Evolutionary conservation across 202 grass and related monocot species (phyloP), one percentile per base, ranked within the genome.

Genomic region (Hordeum pubiflorum): DNA sequence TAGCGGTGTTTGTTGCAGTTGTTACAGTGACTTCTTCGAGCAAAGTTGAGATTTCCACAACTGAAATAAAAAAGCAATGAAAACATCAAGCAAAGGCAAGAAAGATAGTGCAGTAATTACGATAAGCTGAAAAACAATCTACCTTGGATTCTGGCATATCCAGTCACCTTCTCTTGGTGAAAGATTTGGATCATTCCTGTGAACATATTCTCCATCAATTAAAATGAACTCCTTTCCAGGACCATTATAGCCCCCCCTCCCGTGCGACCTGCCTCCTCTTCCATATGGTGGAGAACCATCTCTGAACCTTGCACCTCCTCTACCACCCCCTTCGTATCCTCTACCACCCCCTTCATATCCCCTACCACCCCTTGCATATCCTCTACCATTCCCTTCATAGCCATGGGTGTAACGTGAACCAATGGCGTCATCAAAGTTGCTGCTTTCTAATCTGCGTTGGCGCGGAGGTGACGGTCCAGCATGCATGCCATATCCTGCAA

Each of bases 11-110:
- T 88, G 70, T 93, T 93, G 69, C 90, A 95, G 71, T 91, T 98
- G 81, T 98, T 95, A 79, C 96, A 93, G 69, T 91, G 90, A 74
- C 86, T 93, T 39, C 89, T 82, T 43, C 92, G 88, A 71, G 96
- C 90, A 88, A 98, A 95, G 88, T 98, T 98, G 38, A 98, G 86
- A 84, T 99, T 95, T 66, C 92, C 96, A 85, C 92, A 99, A 7
- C 96, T 99, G 60, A 78, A 79, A 94, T 6, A 46, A 72, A 72
- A 61, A 76, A 10, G 14, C 52, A 81, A 79, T 5, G 23, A 58
- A 37, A 58, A 85, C 50, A 58, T 76, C 48, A 64, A 69, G 66
- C 66, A 2, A 33, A 55, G 77, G 58, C 71, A 40, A 82, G 17
- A 4, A 43, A 50, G 37, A 70, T 60, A 79, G 26, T 37, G 55